Base-by-base conservation (phyloP, 495 filamentous ascomycete species). In the Gamarada debralockiae region DNA sequence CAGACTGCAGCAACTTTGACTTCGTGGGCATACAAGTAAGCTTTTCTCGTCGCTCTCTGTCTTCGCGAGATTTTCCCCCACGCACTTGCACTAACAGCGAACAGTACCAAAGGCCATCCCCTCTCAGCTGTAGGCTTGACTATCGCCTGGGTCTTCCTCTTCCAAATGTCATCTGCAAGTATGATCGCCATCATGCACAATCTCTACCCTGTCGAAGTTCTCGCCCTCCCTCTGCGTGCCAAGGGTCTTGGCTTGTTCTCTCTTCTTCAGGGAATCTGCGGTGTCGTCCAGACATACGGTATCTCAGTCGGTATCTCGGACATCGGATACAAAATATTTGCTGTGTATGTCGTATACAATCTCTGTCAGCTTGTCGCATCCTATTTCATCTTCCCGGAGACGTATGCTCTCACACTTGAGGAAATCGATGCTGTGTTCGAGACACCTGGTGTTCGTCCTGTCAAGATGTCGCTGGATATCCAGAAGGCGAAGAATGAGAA, bases 401-500 rank as follows among this genome's bases (percentile, higher is more conserved):
- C 70, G 6, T 50, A 51, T 29, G 64, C 59, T 2, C 50, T 73
- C 17, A 64, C 65, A 37, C 55, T 74, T 34, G 71, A 75, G 49
- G 68, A 74, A 50, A 75, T 74, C 22, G 70, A 73, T 52, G 62
- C 60, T 6, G 65, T 75, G 27, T 73, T 75, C 55, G 70, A 74
- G 51, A 74, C 71, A 7, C 65, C 67, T 2, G 73, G 69, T 6
- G 65, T 73, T 43, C 43, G 42, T 12, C 70, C 72, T 1, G 71
- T 73, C n/a, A 73, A 73, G 60, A 71, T 74, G 67, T 70, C 65
- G 6, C 52, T 67, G 53, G 67, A 71, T 61, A 72, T 74, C 9
- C 59, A 71, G 34, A 68, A 67, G 38, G 71, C 71, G n/a, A 72
- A 74, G 56, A 67, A 66, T 45, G 64, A 67, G 44, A 60, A 66